A percentile compares a stretch with the other conserved stretches of the same genome.
Evolutionary conservation across 352 stramenopile species (phyloP).

Genomic region (Phytopythium vexans): DNA sequence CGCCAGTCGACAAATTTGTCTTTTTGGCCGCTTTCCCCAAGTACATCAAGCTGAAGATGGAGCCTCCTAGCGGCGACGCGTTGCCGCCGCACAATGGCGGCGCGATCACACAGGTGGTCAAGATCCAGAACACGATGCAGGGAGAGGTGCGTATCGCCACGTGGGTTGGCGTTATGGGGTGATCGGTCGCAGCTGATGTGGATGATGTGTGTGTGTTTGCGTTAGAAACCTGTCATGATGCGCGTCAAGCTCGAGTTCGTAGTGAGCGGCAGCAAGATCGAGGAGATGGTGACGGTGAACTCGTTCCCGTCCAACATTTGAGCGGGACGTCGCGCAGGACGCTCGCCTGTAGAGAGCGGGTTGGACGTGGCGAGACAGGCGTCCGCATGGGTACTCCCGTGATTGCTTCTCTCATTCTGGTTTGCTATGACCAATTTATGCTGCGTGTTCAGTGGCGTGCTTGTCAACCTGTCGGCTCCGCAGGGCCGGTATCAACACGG

Average conservation of each 20-base stretch:
- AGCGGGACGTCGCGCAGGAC: constrained; percentile 10
- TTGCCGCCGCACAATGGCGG: constrained; percentile 83
- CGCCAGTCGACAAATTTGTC: constrained; percentile 90
- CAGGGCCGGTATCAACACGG: no score
- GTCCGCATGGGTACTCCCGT: no score
- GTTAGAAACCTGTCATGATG: constrained; percentile 86
- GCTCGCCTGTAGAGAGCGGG: no score
- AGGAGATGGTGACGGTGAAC: constrained; percentile 82
- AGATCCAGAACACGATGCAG: constrained; percentile 95
- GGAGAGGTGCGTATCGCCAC: constrained; percentile 60
- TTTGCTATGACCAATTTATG: neutral
- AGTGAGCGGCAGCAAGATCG: constrained; percentile 80
- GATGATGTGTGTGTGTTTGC: constrained; percentile 11
- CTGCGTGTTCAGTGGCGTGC: constrained; percentile 11
- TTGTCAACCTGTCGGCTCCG: no score
- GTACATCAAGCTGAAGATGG: constrained; percentile 98
- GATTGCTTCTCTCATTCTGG: no score
- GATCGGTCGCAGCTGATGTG: neutral
- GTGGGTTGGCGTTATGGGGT: neutral
- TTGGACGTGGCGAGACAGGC: no score
- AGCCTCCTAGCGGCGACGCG: constrained; percentile 91
- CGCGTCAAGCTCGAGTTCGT: constrained; percentile 82
- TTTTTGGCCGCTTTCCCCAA: constrained; percentile 96
- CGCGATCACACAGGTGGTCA: constrained; percentile 93
- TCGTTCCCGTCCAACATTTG: constrained; percentile 75